Evolutionary conservation across 2,329 filamentous ascomycete genomes (phyloP), one percentile per base, ranked within the genome.

Genomic region (Alternaria triticina): DNA sequence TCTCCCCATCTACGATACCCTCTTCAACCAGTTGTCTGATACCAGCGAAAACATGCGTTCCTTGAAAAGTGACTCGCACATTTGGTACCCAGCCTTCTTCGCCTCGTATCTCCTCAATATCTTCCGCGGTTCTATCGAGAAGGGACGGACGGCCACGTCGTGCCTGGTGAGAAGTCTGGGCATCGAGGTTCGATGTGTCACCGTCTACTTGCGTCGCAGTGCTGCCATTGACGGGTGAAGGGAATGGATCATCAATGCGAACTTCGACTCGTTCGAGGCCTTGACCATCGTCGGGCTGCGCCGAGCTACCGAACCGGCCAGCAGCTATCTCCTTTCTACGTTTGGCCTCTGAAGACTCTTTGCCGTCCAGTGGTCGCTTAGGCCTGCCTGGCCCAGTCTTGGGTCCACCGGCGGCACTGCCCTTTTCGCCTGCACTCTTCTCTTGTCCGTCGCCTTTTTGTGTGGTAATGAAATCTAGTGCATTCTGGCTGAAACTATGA

Each of bases 21-120:
- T 87, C 82, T 77, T 96, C 93, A 0, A 95, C 91, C 30, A 97
- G 84, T 73, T 91, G 88, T 51, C 92, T 86, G 23, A 97, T 85
- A 0, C 94, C 94, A 0, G 90, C 90, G 80, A 96, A 95, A 3
- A 97, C 89, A 75, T 97, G 92, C 1, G 86, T 79, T 0, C 94
- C 94, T 43, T 90, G 86, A 65, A 97, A 91, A 0, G 88, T 89
- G 10, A 97, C 79, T 20, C 86, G 85, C 17, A 92, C 81, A 55
- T 84, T 83, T 1, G 89, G 89, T n/a, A 82, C 81, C 85, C 88
- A 90, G 49, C 52, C 69, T 17, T 73, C 71, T 10, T 68, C 71
- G 13, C 63, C 65, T 33, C 74, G 59, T 3, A 74, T 63, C 25
- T 74, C 70, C 54, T 76, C 72, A 1, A 73, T 62, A 20, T 79